phyloP scores from a whole-genome alignment of 2,329 filamentous ascomycete species.

The Monilinia laxa region DNA sequence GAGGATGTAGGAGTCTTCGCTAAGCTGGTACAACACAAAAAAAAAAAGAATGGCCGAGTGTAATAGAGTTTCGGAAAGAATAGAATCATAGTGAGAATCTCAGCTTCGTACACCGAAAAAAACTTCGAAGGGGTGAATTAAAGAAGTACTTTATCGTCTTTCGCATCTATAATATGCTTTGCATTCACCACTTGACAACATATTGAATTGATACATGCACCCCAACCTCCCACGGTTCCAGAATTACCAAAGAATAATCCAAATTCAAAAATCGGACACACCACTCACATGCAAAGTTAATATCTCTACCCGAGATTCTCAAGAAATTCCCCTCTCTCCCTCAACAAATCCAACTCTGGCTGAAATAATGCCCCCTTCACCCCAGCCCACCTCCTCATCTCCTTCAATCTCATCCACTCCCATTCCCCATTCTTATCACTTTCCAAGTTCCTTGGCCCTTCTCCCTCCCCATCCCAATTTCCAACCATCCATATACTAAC shows the following conservation, averaged over 20 bases:
- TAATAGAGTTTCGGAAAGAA: too few species aligned
- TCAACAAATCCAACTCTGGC: neutral
- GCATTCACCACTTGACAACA: neutral
- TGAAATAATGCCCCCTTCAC: neutral
- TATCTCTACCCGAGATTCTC: neutral
- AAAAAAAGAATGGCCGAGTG: too few species aligned
- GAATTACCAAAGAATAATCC: too few species aligned
- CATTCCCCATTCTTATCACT: neutral
- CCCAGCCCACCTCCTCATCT: neutral
- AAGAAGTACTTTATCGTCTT: too few species aligned
- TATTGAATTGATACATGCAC: neutral
- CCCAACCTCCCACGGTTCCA: too few species aligned
- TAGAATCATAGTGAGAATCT: too few species aligned
- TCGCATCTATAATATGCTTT: too few species aligned
- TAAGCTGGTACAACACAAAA: too few species aligned
- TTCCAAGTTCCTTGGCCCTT: constrained; percentile 51
- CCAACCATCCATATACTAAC: constrained; percentile 69
- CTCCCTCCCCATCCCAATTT: constrained; percentile 47
- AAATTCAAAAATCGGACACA: neutral
- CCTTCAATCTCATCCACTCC: neutral
- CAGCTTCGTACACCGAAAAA: too few species aligned
- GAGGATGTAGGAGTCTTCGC: neutral
- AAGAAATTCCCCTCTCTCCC: neutral
- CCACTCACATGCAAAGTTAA: too few species aligned
- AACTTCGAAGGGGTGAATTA: too few species aligned